Conservation (phyloP, 116 monocot genomes). For the Iris pallida region DNA sequence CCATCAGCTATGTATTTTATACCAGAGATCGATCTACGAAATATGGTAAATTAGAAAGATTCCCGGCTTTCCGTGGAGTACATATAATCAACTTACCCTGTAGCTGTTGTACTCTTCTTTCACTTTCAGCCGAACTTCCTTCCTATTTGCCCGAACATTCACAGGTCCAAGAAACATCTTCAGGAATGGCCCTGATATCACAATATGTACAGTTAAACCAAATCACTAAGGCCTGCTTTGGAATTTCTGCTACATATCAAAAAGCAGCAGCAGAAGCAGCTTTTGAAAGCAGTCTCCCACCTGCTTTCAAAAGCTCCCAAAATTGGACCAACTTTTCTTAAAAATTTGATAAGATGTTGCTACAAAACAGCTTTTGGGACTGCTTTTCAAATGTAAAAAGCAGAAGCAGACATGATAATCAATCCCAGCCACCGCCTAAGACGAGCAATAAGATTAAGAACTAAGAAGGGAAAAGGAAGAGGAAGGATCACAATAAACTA, state of each 20-base stretch:
- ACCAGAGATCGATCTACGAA: not conserved
- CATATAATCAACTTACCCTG: slow-evolving; percentile 33
- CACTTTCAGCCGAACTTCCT: slow-evolving; percentile 86
- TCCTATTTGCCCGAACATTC: slow-evolving; percentile 66
- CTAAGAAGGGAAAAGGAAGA: not conserved
- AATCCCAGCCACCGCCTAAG: not conserved
- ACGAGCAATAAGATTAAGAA: not conserved
- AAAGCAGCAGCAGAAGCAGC: too few relatives aligned
- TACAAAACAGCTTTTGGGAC: too few relatives aligned
- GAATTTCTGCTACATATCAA: too few relatives aligned
- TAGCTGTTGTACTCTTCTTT: slow-evolving; percentile 97
- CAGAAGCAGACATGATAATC: too few relatives aligned
- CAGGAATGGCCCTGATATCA: slow-evolving; percentile 54
- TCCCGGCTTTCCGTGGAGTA: not conserved
- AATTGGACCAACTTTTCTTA: too few relatives aligned
- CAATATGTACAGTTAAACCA: not conserved
- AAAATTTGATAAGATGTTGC: too few relatives aligned
- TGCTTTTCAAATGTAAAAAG: too few relatives aligned
- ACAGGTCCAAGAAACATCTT: slow-evolving; percentile 86
- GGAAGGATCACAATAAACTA: not conserved
- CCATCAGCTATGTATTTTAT: not conserved
- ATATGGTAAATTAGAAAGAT: not conserved
- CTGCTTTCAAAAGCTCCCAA: too few relatives aligned
- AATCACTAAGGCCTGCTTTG: too few relatives aligned
- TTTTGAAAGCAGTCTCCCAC: too few relatives aligned